Conservation (phyloP, 2,329 filamentous ascomycete genomes). For the Penicillium sclerotiorum region DNA sequence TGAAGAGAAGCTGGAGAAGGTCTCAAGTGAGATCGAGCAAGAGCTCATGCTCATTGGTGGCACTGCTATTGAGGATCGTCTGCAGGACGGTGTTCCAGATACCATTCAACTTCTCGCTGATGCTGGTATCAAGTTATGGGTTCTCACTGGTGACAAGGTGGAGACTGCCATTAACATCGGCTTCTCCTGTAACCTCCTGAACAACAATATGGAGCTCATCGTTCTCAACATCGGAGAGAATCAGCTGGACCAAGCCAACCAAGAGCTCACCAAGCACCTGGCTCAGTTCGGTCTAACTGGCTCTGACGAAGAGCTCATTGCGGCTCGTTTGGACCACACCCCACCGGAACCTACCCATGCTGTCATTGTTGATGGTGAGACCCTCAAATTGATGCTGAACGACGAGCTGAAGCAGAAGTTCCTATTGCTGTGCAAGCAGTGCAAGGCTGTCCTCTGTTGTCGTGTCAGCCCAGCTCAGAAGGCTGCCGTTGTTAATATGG, state of each 20-base stretch:
- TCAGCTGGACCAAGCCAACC: constrained; percentile 64
- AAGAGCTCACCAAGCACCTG: constrained; percentile 74
- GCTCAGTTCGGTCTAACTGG: constrained; percentile 76
- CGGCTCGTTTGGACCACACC: constrained; percentile 79
- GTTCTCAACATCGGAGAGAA: constrained; percentile 84
- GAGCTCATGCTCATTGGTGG: constrained; percentile 86
- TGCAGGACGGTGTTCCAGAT: constrained; percentile 96
- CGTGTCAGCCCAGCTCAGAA: constrained; percentile 97
- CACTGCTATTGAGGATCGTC: constrained; percentile 93
- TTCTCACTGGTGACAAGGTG: constrained; percentile 96
- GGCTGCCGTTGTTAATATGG: constrained; percentile 93
- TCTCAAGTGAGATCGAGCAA: constrained; percentile 88
- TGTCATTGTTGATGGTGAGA: constrained; percentile 92
- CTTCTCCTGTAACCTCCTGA: constrained; percentile 95
- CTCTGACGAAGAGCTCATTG: constrained; percentile 78
- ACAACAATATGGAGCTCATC: constrained; percentile 97
- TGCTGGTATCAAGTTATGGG: constrained; percentile 98
- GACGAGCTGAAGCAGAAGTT: constrained; percentile 88
- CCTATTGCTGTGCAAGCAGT: constrained; percentile 92
- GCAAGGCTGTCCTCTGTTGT: constrained; percentile 94
- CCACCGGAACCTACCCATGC: constrained; percentile 86
- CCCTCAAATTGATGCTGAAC: constrained; percentile 82
- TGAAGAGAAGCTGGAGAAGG: constrained; percentile 89
- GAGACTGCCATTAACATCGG: constrained; percentile 99
- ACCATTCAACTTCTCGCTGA: constrained; percentile 88